Evolutionary conservation across 257 asterid species (phyloP), one percentile per base, ranked within the genome.

Genomic region (Przewalskia tangutica): DNA sequence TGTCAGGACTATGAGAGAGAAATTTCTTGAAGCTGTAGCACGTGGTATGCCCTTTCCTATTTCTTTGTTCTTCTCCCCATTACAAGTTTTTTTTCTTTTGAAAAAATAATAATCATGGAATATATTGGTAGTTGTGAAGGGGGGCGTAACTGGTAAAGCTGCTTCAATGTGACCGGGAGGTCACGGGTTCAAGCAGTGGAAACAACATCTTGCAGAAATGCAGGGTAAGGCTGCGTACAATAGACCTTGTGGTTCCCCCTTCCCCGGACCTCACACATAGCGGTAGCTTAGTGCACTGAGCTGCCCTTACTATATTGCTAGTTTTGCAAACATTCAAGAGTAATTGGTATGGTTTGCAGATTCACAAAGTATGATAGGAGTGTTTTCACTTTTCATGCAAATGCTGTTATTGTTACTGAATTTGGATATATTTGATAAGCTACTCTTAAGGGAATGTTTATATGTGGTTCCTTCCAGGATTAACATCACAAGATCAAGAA

Each of bases 1-100:
- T 84, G 97, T 92, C 81, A 88, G 97, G 87, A 91, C 84, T 77
- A 89, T 95, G 98, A 89, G 98, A 27, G 32, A 83, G 85, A 90
- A 90, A 77, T 95, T 95, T 85, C 94, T 90, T 89, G 90, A 88
- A 86, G 89, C 93, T 79, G 91, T 89, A 64, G 83, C 85, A 55
- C 53, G 64, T 64, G 97, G 97, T 94, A 91, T 16, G 86, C 2
- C 55, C 66, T 82, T 77, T 0, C 56, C 55, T 70, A 38, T 70
- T 70, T 70, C 77, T 42, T 68, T 42, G 32, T 70, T 70, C 16
- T 27, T 68, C 55, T 67, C 7, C 50, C 54, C 36, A 77, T 59
- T 59, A 27, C 40, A 0, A 59, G 48, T 3, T 20, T 60, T 79
- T 38, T 44, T 23, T 44, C 4, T 10, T n/a, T 27, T 27, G 1